A percentile compares a stretch with the other conserved stretches of the same genome.
Conservation (phyloP, 495 filamentous ascomycete species). For the Podospora appendiculata region DNA sequence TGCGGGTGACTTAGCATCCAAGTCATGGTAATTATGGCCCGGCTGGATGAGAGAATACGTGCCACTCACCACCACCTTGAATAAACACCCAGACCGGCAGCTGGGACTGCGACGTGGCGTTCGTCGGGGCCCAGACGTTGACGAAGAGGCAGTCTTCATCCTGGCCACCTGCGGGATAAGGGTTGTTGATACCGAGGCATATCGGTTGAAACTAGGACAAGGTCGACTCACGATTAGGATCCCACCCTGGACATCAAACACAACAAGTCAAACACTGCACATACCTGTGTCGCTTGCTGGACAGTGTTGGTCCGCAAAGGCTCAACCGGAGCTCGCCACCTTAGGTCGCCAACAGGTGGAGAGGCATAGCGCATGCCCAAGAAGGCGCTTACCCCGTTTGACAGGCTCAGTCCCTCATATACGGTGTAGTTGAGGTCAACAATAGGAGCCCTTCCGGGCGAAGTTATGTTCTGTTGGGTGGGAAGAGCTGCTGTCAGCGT, state of each 20-base stretch:
- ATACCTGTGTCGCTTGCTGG: constrained; percentile 18
- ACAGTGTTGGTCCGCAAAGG: constrained; percentile 13
- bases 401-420: constrained; percentile 25
- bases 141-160: constrained; percentile 71
- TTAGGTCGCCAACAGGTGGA: constrained; percentile 27
- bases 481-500: neutral
- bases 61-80: constrained; percentile 54
- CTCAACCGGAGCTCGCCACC: constrained; percentile 33
- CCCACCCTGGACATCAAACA: neutral
- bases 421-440: constrained; percentile 38
- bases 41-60: neutral
- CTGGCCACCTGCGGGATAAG: constrained; percentile 25
- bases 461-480: neutral
- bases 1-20: constrained; percentile 1
- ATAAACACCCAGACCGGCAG: constrained; percentile 69
- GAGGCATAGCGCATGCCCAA: constrained; percentile 39
- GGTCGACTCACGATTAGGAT: neutral
- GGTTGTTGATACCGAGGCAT: constrained; percentile 42
- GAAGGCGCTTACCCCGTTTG: constrained; percentile 30
- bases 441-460: neutral
- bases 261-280: neutral
- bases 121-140: constrained; percentile 62
- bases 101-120: constrained; percentile 36
- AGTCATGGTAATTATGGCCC: neutral
- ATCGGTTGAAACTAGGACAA: constrained; percentile 32